phyloP scores from a whole-genome alignment of 1,284 basidiomycete species.

The Trichosporon faecale region DNA sequence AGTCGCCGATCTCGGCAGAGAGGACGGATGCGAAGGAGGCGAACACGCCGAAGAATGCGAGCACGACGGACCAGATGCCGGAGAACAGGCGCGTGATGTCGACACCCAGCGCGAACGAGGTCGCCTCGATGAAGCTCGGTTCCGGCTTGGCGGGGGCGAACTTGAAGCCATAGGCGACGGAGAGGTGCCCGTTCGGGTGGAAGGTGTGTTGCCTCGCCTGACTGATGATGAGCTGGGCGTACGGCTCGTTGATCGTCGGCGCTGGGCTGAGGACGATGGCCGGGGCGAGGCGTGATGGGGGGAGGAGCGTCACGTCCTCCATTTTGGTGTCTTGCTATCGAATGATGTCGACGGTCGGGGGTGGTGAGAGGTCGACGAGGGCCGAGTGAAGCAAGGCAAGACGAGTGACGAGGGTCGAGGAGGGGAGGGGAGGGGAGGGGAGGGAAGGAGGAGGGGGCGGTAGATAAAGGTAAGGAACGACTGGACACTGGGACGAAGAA shows the following conservation, averaged over 20 bases:
- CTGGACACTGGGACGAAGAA: not conserved
- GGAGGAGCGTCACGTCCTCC: slow-evolving; percentile 5
- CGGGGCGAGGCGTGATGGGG: not conserved
- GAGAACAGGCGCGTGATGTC: not conserved
- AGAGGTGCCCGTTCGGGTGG: not conserved
- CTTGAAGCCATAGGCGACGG: slow-evolving; percentile 1
- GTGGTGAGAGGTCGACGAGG: not conserved
- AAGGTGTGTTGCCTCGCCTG: slow-evolving; percentile 3
- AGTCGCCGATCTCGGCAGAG: not conserved
- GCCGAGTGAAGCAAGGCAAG: not conserved
- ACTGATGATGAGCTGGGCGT: not conserved
- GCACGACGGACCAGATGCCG: not conserved
- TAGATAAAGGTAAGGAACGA: not conserved
- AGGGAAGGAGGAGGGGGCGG: not conserved
- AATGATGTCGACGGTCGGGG: not conserved
- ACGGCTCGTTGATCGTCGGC: not conserved
- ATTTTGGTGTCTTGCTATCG: not conserved
- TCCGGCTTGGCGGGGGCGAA: not conserved
- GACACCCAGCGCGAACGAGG: not conserved
- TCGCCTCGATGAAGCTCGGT: not conserved
- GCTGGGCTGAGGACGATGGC: slow-evolving; percentile 4
- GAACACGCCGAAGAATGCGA: not conserved
- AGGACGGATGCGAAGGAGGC: not conserved
- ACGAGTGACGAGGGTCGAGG: not conserved
- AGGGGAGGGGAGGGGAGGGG: not conserved